A percentile compares a stretch with the other conserved stretches of the same genome.
These are phyloP conservation scores for Patellifolia procumbens DNA, from an alignment of 179 eudicot species.

Conservation along the genomic window DNA sequence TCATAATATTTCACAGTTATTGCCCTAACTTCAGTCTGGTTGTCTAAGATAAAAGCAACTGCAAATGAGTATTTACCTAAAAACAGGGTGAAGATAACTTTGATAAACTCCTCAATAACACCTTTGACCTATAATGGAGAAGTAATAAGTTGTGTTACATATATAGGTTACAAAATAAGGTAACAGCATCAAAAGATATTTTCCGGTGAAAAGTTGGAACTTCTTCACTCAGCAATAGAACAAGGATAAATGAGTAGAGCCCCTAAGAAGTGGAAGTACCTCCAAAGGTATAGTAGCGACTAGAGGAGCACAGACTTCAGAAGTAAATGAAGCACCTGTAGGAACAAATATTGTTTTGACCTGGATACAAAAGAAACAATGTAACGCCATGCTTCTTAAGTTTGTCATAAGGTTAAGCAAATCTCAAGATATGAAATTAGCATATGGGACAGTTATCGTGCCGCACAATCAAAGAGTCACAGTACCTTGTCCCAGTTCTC, in stretches of 20 bases:
- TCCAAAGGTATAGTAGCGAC: constrained; percentile 86
- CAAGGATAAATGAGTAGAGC: not conserved
- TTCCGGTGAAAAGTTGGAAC: not conserved
- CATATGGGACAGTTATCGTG: not conserved
- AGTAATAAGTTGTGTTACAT: not conserved
- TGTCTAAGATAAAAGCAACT: not conserved
- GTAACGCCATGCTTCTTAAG: constrained; percentile 7
- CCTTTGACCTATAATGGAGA: constrained; percentile 44
- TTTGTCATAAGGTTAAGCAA: not conserved
- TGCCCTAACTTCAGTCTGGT: not conserved
- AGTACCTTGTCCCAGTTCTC: constrained; percentile 90
- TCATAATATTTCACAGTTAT: too few species aligned
- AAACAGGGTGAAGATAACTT: constrained; percentile 37
- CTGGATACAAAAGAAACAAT: constrained; percentile 36
- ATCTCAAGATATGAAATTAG: not conserved
- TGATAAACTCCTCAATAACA: constrained; percentile 54
- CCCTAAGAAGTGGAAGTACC: constrained; percentile 35
- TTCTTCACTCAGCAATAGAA: constrained; percentile 11
- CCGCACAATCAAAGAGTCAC: not conserved
- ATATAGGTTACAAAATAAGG: not conserved
- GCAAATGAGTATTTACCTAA: constrained; percentile 17
- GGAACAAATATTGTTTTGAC: constrained; percentile 77
- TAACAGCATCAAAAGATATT: not conserved
- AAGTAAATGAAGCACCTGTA: constrained; percentile 55
- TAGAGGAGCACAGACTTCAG: constrained; percentile 79